Percentiles rank a stretch among this genome's conserved stretches.
Evolutionary conservation across 2,329 filamentous ascomycete genomes (phyloP).

Genomic region (Neopestalotiopsis rosae): DNA sequence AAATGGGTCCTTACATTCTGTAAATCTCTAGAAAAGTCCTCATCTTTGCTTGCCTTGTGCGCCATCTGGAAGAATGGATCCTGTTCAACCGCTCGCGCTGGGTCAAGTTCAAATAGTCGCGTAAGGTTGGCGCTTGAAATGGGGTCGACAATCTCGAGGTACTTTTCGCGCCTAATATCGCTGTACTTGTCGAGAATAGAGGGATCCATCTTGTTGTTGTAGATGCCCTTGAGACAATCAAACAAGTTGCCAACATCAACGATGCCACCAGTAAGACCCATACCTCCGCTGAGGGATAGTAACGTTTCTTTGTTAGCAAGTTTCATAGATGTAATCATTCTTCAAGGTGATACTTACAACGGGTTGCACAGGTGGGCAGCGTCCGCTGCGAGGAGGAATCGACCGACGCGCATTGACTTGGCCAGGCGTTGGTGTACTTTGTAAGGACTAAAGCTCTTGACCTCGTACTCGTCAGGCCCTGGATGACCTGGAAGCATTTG

Average conservation of each 20-base stretch:
- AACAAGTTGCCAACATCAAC: constrained; percentile 53
- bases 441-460: constrained; percentile 54
- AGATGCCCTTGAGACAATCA: constrained; percentile 50
- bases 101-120: constrained; percentile 6
- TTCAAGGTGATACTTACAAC: constrained; percentile 40
- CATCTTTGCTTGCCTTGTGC: constrained; percentile 1
- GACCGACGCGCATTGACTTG: constrained; percentile 51
- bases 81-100: constrained; percentile 1
- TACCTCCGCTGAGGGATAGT: constrained; percentile 41
- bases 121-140: constrained; percentile 10
- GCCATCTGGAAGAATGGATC: constrained; percentile 10
- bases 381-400: constrained; percentile 54
- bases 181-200: constrained; percentile 48
- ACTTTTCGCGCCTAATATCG: constrained; percentile 44
- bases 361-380: constrained; percentile 60
- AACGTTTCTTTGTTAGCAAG: neutral
- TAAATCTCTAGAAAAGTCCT: neutral
- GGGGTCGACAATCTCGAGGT: constrained; percentile 8
- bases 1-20: neutral
- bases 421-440: constrained; percentile 56
- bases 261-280: constrained; percentile 55
- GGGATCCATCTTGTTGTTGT: constrained; percentile 42
- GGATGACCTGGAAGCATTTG: constrained; percentile 55
- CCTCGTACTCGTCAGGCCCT: constrained; percentile 52
- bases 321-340: neutral